These are phyloP conservation scores for Verticillium klebahnii DNA, from an alignment of 2,329 filamentous ascomycete species.

Conservation along the genomic window DNA sequence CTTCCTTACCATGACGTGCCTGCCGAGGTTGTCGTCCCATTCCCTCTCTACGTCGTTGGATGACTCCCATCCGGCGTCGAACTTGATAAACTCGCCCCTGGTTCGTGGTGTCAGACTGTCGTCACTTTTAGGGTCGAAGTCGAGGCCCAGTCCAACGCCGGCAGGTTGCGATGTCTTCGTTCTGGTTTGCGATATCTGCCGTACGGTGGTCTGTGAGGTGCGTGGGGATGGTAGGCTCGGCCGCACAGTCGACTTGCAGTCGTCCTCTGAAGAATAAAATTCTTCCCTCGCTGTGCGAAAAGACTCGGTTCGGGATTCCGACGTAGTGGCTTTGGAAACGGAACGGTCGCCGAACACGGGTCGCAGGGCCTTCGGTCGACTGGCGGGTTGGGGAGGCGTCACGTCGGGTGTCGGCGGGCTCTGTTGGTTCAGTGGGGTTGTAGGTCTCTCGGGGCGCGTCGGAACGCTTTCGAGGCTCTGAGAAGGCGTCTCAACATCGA, in stretches of 20 bases:
- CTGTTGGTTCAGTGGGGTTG: slow-evolving; percentile 59
- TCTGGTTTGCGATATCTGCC: slow-evolving; percentile 27
- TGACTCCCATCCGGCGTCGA: slow-evolving; percentile 56
- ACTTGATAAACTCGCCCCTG: slow-evolving; percentile 46
- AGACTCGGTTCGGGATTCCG: slow-evolving; percentile 61
- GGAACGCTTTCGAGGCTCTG: slow-evolving; percentile 33
- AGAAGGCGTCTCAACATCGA: slow-evolving; percentile 29
- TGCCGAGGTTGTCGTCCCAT: slow-evolving; percentile 50
- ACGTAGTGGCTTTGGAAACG: slow-evolving; percentile 47
- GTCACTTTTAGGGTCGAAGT: slow-evolving; percentile 18
- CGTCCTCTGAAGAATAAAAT: slow-evolving; percentile 56
- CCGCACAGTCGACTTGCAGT: slow-evolving; percentile 35
- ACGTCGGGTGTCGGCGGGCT: slow-evolving; percentile 72
- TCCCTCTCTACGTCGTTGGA: slow-evolving; percentile 45
- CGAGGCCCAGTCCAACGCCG: slow-evolving; percentile 8
- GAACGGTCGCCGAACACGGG: slow-evolving; percentile 43
- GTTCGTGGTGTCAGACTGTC: slow-evolving; percentile 35
- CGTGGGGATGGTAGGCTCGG: slow-evolving; percentile 32
- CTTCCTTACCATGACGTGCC: slow-evolving; percentile 50
- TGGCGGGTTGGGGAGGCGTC: slow-evolving; percentile 58
- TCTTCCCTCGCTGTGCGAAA: slow-evolving; percentile 69
- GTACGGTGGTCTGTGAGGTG: slow-evolving; percentile 39
- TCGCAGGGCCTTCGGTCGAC: slow-evolving; percentile 39
- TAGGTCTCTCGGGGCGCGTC: slow-evolving; percentile 28
- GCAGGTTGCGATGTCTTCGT: slow-evolving; percentile 8